Evolutionary conservation across 345 rosid species (phyloP).

Genomic region (Luvunga scandens): DNA sequence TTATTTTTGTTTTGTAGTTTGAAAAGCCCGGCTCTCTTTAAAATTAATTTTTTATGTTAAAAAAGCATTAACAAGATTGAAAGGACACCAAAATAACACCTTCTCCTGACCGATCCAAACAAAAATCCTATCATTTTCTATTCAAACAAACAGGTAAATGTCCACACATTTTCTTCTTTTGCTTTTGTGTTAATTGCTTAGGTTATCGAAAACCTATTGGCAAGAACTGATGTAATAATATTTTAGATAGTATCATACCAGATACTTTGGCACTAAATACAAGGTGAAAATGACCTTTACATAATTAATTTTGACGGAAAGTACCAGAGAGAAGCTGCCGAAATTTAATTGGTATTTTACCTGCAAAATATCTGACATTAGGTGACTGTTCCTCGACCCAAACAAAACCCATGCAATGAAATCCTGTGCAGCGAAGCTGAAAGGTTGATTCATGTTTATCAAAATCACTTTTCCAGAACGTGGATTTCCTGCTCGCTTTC

Average conservation of each 20-base stretch:
- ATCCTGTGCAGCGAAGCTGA: too few species aligned
- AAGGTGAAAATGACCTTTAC: neutral
- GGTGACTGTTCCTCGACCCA: neutral
- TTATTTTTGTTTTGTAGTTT: too few species aligned
- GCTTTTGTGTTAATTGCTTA: neutral
- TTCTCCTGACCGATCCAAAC: too few species aligned
- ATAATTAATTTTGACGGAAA: neutral
- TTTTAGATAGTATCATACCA: neutral
- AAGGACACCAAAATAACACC: neutral
- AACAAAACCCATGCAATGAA: neutral
- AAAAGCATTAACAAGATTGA: neutral
- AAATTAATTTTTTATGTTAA: neutral
- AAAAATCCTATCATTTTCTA: too few species aligned
- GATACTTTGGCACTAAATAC: neutral
- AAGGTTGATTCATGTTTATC: too few species aligned
- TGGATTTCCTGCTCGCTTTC: neutral
- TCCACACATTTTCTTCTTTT: neutral
- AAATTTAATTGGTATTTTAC: neutral
- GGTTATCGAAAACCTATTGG: neutral
- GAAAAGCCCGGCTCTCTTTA: neutral
- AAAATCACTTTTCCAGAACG: neutral
- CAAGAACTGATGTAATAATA: neutral
- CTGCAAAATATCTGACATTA: neutral
- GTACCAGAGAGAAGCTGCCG: too few species aligned
- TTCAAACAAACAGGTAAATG: neutral